Evolutionary conservation across 139 green algal species (phyloP).

Genomic region (Deuterostichococcus epilithicus): DNA sequence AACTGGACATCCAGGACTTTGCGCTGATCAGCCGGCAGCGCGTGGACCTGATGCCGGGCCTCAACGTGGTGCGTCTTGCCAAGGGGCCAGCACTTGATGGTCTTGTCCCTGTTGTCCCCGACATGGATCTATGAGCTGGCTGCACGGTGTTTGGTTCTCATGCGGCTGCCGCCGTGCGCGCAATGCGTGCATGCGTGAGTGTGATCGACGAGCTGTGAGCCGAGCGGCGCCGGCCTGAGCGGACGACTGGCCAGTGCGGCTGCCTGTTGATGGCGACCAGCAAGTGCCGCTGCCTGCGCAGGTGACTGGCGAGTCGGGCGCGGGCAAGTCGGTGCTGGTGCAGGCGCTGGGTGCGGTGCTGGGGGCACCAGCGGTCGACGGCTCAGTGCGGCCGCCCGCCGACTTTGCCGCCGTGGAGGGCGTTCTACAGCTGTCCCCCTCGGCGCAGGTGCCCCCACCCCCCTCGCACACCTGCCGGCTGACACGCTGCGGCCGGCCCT

Average conservation of each 20-base stretch:
- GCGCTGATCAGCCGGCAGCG: conserved; percentile 65
- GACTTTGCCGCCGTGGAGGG: conserved; percentile 55
- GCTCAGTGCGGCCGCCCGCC: conserved; percentile 63
- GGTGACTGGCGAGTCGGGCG: conserved; percentile 69
- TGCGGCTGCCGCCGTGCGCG: too few species aligned
- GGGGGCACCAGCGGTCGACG: conserved; percentile 46
- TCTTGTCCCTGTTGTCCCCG: not conserved
- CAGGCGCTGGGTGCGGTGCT: conserved; percentile 51
- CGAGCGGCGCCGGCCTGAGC: too few species aligned
- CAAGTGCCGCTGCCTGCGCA: not conserved
- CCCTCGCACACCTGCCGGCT: too few species aligned
- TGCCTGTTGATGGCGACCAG: too few species aligned
- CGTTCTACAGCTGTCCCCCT: conserved; percentile 33
- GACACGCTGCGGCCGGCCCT: too few species aligned
- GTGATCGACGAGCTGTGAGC: too few species aligned
- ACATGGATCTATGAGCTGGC: not conserved
- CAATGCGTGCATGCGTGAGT: too few species aligned
- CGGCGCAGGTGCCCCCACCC: not conserved
- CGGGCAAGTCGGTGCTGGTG: conserved; percentile 85
- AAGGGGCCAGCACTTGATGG: too few species aligned
- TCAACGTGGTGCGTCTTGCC: conserved; percentile 77
- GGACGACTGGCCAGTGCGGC: too few species aligned
- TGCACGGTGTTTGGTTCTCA: too few species aligned
- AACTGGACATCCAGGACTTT: conserved; percentile 65
- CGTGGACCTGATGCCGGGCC: conserved; percentile 60